A percentile compares a stretch with the other conserved stretches of the same genome.
Evolutionary conservation across 495 filamentous ascomycete genomes (phyloP).

Genomic region (Hypomontagnella submonticulosa): DNA sequence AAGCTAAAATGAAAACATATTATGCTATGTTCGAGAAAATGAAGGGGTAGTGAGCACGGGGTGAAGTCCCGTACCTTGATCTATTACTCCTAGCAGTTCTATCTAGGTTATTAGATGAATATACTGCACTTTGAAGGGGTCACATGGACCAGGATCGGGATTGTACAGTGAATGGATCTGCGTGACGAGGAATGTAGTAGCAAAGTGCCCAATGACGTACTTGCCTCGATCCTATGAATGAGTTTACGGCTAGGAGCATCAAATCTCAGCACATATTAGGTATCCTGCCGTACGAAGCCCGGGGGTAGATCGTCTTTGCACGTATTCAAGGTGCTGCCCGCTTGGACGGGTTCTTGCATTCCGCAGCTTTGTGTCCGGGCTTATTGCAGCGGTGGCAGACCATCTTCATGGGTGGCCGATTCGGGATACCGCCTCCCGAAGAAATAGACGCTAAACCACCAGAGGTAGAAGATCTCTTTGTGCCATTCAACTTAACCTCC

Average conservation of each 20-base stretch:
- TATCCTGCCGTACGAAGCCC: slow-evolving; percentile 9
- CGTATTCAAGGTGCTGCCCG: slow-evolving; percentile 37
- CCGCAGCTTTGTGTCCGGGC: slow-evolving; percentile 43
- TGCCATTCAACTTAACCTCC: slow-evolving; percentile 66
- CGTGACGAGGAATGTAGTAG: slow-evolving; percentile 9
- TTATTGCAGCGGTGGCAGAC: slow-evolving; percentile 46
- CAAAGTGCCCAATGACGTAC: slow-evolving; percentile 10
- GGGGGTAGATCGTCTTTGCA: slow-evolving; percentile 14
- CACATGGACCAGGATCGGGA: background rate
- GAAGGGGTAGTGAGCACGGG: background rate
- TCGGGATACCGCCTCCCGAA: slow-evolving; percentile 39
- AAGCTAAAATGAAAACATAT: slow-evolving; percentile 6
- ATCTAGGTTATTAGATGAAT: background rate
- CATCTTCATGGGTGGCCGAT: slow-evolving; percentile 28
- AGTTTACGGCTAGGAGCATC: slow-evolving; percentile 7
- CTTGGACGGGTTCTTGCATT: slow-evolving; percentile 39
- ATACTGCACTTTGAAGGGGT: slow-evolving; percentile 7
- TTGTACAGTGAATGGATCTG: slow-evolving; percentile 9
- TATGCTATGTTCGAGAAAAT: background rate
- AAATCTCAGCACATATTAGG: slow-evolving; percentile 23
- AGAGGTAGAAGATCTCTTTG: slow-evolving; percentile 61
- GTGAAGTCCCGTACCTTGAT: background rate
- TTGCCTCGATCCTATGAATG: slow-evolving; percentile 13
- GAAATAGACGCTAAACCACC: slow-evolving; percentile 48
- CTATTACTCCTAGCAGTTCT: slow-evolving; percentile 8